Evolutionary conservation across 2,329 filamentous ascomycete genomes (phyloP).

Genomic region (Colletotrichum incanum): DNA sequence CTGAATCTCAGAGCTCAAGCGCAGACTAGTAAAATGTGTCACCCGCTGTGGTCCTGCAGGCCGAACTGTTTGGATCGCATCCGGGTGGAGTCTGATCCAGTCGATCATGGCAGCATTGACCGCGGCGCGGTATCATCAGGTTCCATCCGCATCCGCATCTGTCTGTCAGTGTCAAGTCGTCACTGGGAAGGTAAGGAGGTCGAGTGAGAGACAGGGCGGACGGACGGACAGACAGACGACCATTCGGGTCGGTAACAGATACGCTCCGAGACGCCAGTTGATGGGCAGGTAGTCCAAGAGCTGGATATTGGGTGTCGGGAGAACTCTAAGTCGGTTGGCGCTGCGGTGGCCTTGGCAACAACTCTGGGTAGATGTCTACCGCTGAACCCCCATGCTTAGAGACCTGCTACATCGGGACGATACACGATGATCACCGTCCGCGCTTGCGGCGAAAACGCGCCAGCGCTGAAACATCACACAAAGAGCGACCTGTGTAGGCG

Average conservation of each 20-base stretch:
- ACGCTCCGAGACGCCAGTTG: neutral
- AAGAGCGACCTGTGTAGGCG: neutral
- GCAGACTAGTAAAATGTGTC: constrained; percentile 7
- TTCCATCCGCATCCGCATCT: constrained; percentile 18
- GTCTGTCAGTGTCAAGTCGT: constrained; percentile 6
- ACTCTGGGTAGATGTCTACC: neutral
- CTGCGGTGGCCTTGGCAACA: no score
- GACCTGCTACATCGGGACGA: constrained; percentile 13
- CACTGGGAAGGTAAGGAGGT: neutral
- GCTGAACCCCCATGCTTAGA: neutral
- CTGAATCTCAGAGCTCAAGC: neutral
- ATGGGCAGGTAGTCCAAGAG: constrained; percentile 23
- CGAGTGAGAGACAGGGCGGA: neutral
- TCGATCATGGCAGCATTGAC: constrained; percentile 22
- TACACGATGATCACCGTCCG: constrained; percentile 30
- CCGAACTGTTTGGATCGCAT: constrained; percentile 27
- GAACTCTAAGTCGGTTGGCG: no score
- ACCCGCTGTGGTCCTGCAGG: constrained; percentile 12
- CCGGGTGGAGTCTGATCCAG: constrained; percentile 19
- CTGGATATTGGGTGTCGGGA: neutral
- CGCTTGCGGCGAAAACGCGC: constrained; percentile 22
- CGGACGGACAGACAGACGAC: neutral
- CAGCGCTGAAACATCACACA: constrained; percentile 31
- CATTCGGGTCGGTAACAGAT: neutral
- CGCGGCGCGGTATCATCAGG: constrained; percentile 17